Conservation (phyloP, 176 grass and related monocot species). For the Melocanna baccifera region DNA sequence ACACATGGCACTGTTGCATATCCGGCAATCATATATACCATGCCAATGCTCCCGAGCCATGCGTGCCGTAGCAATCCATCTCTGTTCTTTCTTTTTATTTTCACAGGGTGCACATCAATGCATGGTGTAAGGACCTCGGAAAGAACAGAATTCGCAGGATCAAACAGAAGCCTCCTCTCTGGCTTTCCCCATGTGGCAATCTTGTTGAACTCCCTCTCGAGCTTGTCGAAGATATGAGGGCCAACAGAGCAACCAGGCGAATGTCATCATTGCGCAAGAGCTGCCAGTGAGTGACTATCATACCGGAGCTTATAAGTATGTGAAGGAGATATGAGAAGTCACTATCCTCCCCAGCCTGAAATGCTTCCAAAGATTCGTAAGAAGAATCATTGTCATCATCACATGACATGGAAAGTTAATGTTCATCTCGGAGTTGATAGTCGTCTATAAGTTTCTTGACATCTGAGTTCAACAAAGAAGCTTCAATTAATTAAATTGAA, state of each 20-base stretch:
- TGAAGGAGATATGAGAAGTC: slow-evolving; percentile 72
- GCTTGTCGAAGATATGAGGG: slow-evolving; percentile 49
- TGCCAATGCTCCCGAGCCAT: too few relatives aligned
- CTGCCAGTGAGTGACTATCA: slow-evolving; percentile 36
- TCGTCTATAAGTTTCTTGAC: slow-evolving; percentile 7
- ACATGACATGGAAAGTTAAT: slow-evolving; percentile 35
- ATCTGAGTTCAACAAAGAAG: slow-evolving; percentile 23
- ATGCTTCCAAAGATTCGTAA: slow-evolving; percentile 47
- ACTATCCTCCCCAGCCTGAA: slow-evolving; percentile 58
- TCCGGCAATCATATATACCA: too few relatives aligned
- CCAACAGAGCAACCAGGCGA: slow-evolving; percentile 32
- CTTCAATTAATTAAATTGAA: slow-evolving; percentile 10
- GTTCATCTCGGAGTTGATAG: slow-evolving; percentile 32
- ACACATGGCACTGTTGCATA: too few relatives aligned
- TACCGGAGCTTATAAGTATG: slow-evolving; percentile 56
- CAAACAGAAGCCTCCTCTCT: slow-evolving; percentile 65
- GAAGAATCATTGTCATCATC: slow-evolving; percentile 36
- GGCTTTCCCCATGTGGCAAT: slow-evolving; percentile 44
- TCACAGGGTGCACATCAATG: slow-evolving; percentile 41
- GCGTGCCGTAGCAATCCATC: too few relatives aligned
- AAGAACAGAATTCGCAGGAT: slow-evolving; percentile 60
- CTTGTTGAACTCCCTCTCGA: slow-evolving; percentile 67
- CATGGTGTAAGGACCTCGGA: slow-evolving; percentile 47
- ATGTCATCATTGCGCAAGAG: slow-evolving; percentile 53
- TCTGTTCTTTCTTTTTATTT: too few relatives aligned